These are phyloP conservation scores for Plasmodiophora brassicae DNA, from an alignment of 208 protist genomes.

Conservation along the genomic window DNA sequence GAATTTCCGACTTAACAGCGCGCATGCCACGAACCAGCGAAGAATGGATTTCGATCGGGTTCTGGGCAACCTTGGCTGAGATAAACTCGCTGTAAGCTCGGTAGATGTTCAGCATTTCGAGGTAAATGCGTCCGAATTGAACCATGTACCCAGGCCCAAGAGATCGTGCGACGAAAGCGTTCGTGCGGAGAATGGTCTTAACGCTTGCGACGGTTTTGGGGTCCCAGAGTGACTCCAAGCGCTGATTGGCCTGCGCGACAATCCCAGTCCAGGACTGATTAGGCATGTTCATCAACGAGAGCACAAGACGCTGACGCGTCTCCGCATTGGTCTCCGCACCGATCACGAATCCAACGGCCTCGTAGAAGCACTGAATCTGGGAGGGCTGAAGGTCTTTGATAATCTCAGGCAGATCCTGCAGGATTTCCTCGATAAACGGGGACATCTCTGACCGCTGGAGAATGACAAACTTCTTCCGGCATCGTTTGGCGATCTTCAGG, in stretches of 20 bases:
- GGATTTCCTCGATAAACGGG: slow-evolving; percentile 83
- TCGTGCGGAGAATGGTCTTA: slow-evolving; percentile 85
- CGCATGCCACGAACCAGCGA: slow-evolving; percentile 69
- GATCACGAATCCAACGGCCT: slow-evolving; percentile 90
- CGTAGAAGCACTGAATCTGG: slow-evolving; percentile 89
- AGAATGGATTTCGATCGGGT: slow-evolving; percentile 34
- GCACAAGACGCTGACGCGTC: slow-evolving; percentile 65
- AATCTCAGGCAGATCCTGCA: slow-evolving; percentile 71
- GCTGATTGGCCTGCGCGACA: slow-evolving; percentile 41
- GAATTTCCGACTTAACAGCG: slow-evolving; percentile 87
- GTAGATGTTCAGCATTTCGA: slow-evolving; percentile 88
- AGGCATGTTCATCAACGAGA: slow-evolving; percentile 77
- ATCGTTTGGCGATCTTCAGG: slow-evolving; percentile 93
- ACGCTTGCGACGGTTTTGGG: slow-evolving; percentile 67
- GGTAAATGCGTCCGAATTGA: slow-evolving; percentile 86
- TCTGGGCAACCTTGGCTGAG: slow-evolving; percentile 52
- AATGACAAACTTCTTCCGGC: slow-evolving; percentile 77
- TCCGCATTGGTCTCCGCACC: slow-evolving; percentile 54
- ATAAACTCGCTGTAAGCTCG: slow-evolving; percentile 74
- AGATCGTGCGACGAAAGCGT: slow-evolving; percentile 78
- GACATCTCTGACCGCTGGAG: slow-evolving; percentile 61
- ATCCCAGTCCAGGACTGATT: slow-evolving; percentile 64
- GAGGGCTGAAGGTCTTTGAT: slow-evolving; percentile 78
- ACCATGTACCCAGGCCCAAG: slow-evolving; percentile 67
- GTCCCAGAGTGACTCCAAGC: slow-evolving; percentile 63